These are phyloP conservation scores for Cladophialophora chaetospira DNA, from an alignment of 2,329 filamentous ascomycete genomes.

Conservation along the genomic window DNA sequence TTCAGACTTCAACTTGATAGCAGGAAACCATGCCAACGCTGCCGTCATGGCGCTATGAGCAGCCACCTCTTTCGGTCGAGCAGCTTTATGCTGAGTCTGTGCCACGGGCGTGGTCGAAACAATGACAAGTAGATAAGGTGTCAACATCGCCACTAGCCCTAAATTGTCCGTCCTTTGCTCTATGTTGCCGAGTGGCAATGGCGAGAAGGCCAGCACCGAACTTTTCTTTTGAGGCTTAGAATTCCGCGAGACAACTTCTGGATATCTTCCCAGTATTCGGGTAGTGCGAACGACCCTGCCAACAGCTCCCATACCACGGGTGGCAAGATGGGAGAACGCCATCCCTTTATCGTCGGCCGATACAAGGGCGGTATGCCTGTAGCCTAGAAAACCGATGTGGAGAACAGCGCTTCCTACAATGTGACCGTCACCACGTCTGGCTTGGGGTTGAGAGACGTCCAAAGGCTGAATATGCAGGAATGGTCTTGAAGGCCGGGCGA, in stretches of 20 bases:
- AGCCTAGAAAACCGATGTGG: constrained; percentile 93
- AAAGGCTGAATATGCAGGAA: constrained; percentile 86
- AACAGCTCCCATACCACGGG: constrained; percentile 82
- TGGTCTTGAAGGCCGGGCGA: constrained; percentile 75
- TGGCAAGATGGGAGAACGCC: constrained; percentile 97
- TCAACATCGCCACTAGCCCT: constrained; percentile 91
- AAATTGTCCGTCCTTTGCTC: constrained; percentile 84
- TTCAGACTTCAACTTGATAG: constrained; percentile 82
- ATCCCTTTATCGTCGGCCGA: constrained; percentile 94
- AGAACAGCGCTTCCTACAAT: constrained; percentile 74
- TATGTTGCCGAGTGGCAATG: constrained; percentile 89
- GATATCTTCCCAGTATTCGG: constrained; percentile 88
- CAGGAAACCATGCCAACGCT: constrained; percentile 95
- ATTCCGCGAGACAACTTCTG: constrained; percentile 63
- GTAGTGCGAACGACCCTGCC: constrained; percentile 85
- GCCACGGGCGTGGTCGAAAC: constrained; percentile 96
- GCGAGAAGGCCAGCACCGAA: constrained; percentile 87
- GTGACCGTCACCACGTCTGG: constrained; percentile 77
- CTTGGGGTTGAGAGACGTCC: constrained; percentile 64
- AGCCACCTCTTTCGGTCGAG: constrained; percentile 84
- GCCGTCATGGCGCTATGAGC: constrained; percentile 91
- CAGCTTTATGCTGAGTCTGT: constrained; percentile 92
- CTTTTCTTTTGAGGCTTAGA: constrained; percentile 82
- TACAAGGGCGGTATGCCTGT: constrained; percentile 87
- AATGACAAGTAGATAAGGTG: constrained; percentile 91